Percentiles rank a stretch among this genome's conserved stretches.
Evolutionary conservation across 371 early-diverging fungal genomes (phyloP).

Genomic region (Mucor plumbeus): DNA sequence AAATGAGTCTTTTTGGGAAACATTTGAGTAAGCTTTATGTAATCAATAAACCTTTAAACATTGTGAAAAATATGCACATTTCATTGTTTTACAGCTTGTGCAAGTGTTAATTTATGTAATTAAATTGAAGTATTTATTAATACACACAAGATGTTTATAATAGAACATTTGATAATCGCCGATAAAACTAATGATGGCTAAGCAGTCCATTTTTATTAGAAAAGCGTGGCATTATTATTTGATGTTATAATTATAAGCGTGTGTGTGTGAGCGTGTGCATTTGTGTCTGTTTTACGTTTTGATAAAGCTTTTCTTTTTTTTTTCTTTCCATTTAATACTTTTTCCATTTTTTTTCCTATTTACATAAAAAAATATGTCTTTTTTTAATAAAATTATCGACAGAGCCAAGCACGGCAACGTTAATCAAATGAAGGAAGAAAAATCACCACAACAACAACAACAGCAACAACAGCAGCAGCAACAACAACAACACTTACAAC

Average conservation of each 20-base stretch:
- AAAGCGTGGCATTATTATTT: conserved; percentile 1
- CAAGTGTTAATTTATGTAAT: too few species aligned
- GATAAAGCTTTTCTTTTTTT: conserved; percentile 9
- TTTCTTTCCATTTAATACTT: conserved; percentile 8
- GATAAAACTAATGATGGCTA: background rate
- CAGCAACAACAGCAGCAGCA: background rate
- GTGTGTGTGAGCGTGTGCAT: background rate
- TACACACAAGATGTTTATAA: background rate
- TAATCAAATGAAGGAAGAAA: background rate
- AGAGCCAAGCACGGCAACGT: conserved; percentile 21
- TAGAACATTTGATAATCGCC: background rate
- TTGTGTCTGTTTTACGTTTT: background rate
- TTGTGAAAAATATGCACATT: too few species aligned
- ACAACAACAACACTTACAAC: background rate
- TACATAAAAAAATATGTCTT: conserved; percentile 16
- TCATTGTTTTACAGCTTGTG: too few species aligned
- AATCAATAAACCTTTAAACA: too few species aligned
- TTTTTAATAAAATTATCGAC: conserved; percentile 29
- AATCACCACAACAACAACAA: background rate
- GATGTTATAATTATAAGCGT: background rate
- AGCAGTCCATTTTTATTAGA: background rate
- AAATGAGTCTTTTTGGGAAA: background rate
- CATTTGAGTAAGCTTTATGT: too few species aligned
- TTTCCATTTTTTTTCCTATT: background rate
- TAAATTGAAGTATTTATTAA: background rate